phyloP scores from a whole-genome alignment of 345 rosid species.

The Sonneratia alba region DNA sequence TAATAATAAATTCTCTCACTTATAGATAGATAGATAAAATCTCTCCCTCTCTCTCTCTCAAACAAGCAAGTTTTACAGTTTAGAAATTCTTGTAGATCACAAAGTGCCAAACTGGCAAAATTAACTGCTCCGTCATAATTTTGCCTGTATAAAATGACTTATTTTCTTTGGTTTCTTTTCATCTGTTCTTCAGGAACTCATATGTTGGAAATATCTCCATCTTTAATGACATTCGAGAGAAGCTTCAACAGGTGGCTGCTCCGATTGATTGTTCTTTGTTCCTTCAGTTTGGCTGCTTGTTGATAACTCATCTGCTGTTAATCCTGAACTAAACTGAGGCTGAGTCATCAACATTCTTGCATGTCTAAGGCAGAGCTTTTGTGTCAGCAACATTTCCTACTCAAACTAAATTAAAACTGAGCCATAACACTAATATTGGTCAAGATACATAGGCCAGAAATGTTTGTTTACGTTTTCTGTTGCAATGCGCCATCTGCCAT shows the following conservation, averaged over 20 bases:
- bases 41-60: background rate
- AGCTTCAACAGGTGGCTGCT: constrained; percentile 50
- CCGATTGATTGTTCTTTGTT: background rate
- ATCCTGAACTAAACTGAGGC: background rate
- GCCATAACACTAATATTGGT: background rate
- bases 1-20: background rate
- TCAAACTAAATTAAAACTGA: background rate
- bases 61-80: background rate
- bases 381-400: background rate
- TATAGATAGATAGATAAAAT: background rate
- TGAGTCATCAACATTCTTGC: background rate
- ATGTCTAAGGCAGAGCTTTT: background rate
- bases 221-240: constrained; percentile 66
- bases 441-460: background rate
- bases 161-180: background rate
- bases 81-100: background rate
- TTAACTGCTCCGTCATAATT: background rate
- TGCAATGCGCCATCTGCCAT: background rate
- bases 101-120: background rate
- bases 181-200: constrained; percentile 52
- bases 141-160: background rate
- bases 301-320: background rate
- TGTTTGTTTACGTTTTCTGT: background rate
- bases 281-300: background rate
- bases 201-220: constrained; percentile 64